Conservation (phyloP, 106 monocot genomes). For the Apostasia ramifera region DNA sequence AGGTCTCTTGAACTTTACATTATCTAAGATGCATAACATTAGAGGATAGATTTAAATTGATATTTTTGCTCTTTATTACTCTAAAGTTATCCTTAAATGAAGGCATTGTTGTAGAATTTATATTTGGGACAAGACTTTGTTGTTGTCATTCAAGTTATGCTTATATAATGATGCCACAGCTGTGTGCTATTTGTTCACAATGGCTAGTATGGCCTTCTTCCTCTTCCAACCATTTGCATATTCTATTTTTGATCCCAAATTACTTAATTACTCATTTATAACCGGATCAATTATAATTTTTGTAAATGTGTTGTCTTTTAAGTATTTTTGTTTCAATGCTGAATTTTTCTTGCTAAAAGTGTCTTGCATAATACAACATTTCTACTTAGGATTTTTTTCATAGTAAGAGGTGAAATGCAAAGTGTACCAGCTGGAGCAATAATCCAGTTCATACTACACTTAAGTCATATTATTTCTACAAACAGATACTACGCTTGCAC, state of each 20-base stretch:
- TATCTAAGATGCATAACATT: too few species aligned
- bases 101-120: too few species aligned
- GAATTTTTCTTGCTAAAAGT: not conserved
- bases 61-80: too few species aligned
- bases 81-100: too few species aligned
- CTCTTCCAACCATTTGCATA: not conserved
- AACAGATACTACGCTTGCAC: too few species aligned
- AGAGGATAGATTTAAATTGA: too few species aligned
- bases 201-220: not conserved
- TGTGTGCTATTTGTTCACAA: not conserved
- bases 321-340: not conserved
- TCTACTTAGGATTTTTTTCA: slow-evolving; percentile 15
- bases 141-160: too few species aligned
- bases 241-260: not conserved
- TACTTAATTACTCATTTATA: not conserved
- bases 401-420: slow-evolving; percentile 32
- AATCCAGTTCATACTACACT: slow-evolving; percentile 57
- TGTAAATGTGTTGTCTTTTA: not conserved
- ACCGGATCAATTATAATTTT: not conserved
- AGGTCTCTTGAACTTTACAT: too few species aligned
- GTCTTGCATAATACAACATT: slow-evolving; percentile 26
- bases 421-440: slow-evolving; percentile 42
- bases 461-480: too few species aligned
- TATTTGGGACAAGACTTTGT: too few species aligned
- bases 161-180: too few species aligned